Evolutionary conservation across 306 rosid genomes (phyloP).

Genomic region (Castanopsis chinensis): DNA sequence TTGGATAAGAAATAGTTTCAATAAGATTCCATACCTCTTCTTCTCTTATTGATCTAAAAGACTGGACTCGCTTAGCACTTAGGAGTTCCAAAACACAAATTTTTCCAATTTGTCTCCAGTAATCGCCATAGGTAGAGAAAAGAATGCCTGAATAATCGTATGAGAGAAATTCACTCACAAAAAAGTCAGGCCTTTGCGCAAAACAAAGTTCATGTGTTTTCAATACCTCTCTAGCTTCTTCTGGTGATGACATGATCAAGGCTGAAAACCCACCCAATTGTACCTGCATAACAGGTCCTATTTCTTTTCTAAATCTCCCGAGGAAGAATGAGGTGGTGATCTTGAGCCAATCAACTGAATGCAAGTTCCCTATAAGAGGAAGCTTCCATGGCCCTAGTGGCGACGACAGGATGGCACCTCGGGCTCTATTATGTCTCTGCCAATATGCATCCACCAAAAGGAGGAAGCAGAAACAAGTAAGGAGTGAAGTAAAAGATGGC

Average conservation of each 20-base stretch:
- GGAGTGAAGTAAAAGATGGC: neutral
- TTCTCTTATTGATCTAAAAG: constrained; percentile 10
- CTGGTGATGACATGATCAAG: constrained; percentile 26
- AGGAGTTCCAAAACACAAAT: neutral
- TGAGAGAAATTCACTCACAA: neutral
- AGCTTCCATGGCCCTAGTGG: constrained; percentile 24
- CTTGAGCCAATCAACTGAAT: constrained; percentile 6
- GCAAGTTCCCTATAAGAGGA: constrained; percentile 25
- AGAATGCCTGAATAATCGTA: neutral
- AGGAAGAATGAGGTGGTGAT: constrained; percentile 2
- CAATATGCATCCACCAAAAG: neutral
- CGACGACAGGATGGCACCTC: neutral
- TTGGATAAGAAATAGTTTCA: neutral
- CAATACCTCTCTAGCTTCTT: constrained; percentile 25
- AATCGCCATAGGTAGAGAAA: constrained; percentile 12
- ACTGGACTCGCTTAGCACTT: constrained; percentile 18
- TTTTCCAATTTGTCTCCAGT: constrained; percentile 18
- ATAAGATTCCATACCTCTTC: constrained; percentile 3
- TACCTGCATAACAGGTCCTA: constrained; percentile 33
- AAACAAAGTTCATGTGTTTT: constrained; percentile 25
- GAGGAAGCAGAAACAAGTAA: neutral
- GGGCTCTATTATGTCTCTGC: neutral
- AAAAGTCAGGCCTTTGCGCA: constrained; percentile 21
- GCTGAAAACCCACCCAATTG: constrained; percentile 17
- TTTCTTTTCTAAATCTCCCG: constrained; percentile 14